A percentile compares a stretch with the other conserved stretches of the same genome.
Evolutionary conservation across 768 basidiomycete genomes (phyloP).

Genomic region (Pilatotrama ljubarskyi): DNA sequence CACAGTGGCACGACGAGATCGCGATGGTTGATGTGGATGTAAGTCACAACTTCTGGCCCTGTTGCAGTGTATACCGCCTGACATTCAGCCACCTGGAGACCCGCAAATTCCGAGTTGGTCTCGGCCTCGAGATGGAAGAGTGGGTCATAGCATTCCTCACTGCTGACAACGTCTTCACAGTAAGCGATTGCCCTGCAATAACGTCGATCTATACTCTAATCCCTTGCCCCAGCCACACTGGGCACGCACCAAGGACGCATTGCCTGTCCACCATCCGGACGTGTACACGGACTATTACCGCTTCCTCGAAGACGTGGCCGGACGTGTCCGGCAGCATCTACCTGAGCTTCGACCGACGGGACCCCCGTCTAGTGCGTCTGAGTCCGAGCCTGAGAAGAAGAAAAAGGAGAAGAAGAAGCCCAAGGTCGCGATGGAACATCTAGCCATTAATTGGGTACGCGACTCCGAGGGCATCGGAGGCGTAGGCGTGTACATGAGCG

Average conservation of each 20-base stretch:
- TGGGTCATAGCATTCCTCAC: constrained; percentile 1
- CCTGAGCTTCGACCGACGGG: too few relatives aligned
- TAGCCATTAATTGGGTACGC: neutral
- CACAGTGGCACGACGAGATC: neutral
- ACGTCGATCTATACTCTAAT: neutral
- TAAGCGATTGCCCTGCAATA: neutral
- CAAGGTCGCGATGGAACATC: neutral
- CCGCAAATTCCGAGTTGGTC: neutral
- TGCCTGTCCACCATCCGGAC: neutral
- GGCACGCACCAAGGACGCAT: neutral
- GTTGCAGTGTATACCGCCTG: neutral
- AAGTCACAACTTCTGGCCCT: neutral
- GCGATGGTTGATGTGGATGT: neutral
- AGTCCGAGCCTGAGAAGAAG: too few relatives aligned
- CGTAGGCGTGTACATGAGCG: constrained; percentile 6
- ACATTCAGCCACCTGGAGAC: neutral
- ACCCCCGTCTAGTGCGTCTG: too few relatives aligned
- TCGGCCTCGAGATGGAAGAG: constrained; percentile 6
- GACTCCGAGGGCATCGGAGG: constrained; percentile 4
- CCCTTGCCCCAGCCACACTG: neutral
- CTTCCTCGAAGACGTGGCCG: constrained; percentile 2
- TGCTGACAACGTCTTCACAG: neutral
- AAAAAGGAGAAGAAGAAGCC: neutral
- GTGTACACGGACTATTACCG: constrained; percentile 2
- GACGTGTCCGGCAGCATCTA: too few relatives aligned